Evolutionary conservation across 768 basidiomycete genomes (phyloP).

Genomic region (Sistotremastrum niveocremeum): DNA sequence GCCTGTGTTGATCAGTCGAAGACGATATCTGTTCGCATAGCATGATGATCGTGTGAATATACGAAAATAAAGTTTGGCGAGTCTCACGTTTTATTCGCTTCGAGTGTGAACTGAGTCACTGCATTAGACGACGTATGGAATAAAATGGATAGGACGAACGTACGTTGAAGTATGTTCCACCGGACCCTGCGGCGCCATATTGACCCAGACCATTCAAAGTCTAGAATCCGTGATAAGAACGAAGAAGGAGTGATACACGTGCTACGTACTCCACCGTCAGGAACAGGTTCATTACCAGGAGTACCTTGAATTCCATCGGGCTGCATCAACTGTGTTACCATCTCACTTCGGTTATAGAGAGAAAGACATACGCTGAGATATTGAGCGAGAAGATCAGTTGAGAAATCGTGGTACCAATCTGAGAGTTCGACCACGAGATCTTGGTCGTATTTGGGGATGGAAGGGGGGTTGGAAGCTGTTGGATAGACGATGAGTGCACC

Average conservation of each 20-base stretch:
- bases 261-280: slow-evolving; percentile 20
- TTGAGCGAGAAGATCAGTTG: slow-evolving; percentile 12
- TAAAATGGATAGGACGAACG: neutral
- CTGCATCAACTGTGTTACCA: slow-evolving; percentile 5
- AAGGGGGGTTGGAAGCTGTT: slow-evolving; percentile 18
- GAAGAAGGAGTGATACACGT: neutral
- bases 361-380: slow-evolving; percentile 15
- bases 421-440: slow-evolving; percentile 25
- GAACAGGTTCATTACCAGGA: slow-evolving; percentile 22
- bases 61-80: neutral
- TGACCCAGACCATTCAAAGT: slow-evolving; percentile 23
- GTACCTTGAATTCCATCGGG: slow-evolving; percentile 18
- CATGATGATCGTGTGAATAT: neutral
- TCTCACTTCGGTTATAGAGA: no score
- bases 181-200: slow-evolving; percentile 13
- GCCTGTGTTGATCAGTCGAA: slow-evolving; percentile 35
- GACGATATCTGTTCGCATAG: slow-evolving; percentile 21
- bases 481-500: slow-evolving; percentile 36
- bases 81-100: slow-evolving; percentile 17
- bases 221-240: slow-evolving; percentile 5
- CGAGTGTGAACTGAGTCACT: slow-evolving; percentile 18
- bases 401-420: slow-evolving; percentile 19
- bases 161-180: slow-evolving; percentile 18
- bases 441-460: slow-evolving; percentile 23
- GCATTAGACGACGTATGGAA: slow-evolving; percentile 6